Percentiles rank a stretch among this genome's conserved stretches.
phyloP scores from a whole-genome alignment of 2,329 filamentous ascomycete species.

The Botrytis tulipae region DNA sequence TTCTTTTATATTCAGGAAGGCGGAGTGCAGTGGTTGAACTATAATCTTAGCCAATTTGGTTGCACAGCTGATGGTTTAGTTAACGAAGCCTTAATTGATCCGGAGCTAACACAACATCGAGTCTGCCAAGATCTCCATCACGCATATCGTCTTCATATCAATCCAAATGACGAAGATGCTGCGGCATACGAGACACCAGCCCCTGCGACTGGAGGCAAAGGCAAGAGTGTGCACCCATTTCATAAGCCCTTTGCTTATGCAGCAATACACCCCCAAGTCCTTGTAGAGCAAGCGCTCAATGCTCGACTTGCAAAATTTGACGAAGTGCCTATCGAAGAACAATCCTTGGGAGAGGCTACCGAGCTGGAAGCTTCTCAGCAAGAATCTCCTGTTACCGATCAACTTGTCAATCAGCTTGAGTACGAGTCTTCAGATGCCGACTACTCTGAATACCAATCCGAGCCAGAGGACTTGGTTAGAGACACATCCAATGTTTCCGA shows the following conservation, averaged over 20 bases:
- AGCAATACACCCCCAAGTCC: not conserved
- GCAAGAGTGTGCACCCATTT: not conserved
- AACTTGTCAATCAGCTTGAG: not conserved
- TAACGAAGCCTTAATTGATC: constrained; percentile 1
- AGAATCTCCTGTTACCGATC: not conserved
- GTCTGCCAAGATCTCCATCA: not conserved
- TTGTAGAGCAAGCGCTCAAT: not conserved
- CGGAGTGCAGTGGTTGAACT: not conserved
- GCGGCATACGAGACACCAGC: not conserved
- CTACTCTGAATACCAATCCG: not conserved
- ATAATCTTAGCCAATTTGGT: not conserved
- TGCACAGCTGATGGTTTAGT: constrained; percentile 8
- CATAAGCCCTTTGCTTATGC: not conserved
- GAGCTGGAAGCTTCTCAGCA: not conserved
- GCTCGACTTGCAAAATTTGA: not conserved
- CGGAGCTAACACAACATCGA: not conserved
- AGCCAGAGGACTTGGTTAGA: not conserved
- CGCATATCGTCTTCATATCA: not conserved
- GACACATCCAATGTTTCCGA: not conserved
- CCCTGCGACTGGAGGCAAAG: not conserved
- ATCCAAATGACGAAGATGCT: not conserved
- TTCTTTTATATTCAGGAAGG: not conserved
- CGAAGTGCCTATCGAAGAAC: not conserved
- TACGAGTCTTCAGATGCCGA: not conserved
- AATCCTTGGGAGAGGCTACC: too few species aligned